Evolutionary conservation across 441 rosid species (phyloP).

Genomic region (Pelargonium fulgidum): DNA sequence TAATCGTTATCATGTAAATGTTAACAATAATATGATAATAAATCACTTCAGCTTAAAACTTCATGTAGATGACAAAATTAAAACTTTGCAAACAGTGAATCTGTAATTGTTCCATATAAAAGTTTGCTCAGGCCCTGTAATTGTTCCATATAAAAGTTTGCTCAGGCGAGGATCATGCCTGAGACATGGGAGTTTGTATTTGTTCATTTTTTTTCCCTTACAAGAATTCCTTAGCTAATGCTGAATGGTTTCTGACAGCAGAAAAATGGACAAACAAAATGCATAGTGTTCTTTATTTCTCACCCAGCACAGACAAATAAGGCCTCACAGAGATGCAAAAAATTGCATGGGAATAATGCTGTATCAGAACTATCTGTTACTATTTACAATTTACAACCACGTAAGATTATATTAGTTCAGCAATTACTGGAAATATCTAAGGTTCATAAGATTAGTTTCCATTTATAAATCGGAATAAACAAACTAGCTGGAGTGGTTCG

Average conservation of each 20-base stretch:
- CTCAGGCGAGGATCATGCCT: neutral
- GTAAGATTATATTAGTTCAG: neutral
- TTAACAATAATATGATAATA: neutral
- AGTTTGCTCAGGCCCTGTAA: constrained; percentile 2
- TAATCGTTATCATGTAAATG: neutral
- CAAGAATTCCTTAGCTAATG: neutral
- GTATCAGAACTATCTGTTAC: neutral
- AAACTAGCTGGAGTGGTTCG: neutral
- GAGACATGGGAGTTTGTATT: neutral
- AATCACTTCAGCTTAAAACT: neutral
- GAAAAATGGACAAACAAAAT: neutral
- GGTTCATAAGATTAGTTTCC: neutral
- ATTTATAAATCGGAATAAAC: neutral
- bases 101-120: neutral
- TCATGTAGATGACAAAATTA: neutral
- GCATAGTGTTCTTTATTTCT: neutral
- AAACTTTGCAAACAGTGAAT: neutral
- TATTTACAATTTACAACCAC: neutral
- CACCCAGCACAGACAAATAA: neutral
- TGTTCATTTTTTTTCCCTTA: neutral
- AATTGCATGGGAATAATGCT: neutral
- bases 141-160: neutral
- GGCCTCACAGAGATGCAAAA: neutral
- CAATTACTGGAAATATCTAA: neutral
- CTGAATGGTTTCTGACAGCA: neutral